Evolutionary conservation across 805 yeast species (phyloP).

Genomic region (Sugiyamaella americana): DNA sequence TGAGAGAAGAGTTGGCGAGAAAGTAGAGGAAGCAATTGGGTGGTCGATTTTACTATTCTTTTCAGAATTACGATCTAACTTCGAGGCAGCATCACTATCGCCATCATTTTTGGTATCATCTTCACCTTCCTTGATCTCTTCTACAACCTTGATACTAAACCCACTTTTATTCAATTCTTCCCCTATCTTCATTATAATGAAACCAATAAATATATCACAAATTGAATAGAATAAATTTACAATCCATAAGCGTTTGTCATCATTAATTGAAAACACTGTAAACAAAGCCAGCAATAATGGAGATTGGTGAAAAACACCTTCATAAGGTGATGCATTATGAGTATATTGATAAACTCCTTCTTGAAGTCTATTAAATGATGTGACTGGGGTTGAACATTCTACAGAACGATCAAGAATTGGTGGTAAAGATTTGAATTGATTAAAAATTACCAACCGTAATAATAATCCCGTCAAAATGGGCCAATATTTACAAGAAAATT

Average conservation of each 20-base stretch:
- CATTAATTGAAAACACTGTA: slow-evolving; percentile 30
- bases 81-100: neutral
- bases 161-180: neutral
- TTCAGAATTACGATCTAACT: neutral
- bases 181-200: slow-evolving; percentile 35
- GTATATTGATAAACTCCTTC: slow-evolving; percentile 63
- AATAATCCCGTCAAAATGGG: neutral
- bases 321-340: slow-evolving; percentile 58
- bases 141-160: neutral
- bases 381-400: slow-evolving; percentile 65
- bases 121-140: neutral
- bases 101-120: neutral
- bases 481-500: too few species aligned
- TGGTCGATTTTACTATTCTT: neutral
- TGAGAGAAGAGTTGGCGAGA: slow-evolving; percentile 43
- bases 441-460: slow-evolving; percentile 20
- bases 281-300: slow-evolving; percentile 60
- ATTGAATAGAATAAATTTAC: slow-evolving; percentile 46
- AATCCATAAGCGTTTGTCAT: slow-evolving; percentile 12
- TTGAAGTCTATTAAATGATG: slow-evolving; percentile 53
- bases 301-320: slow-evolving; percentile 79
- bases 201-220: slow-evolving; percentile 55
- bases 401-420: slow-evolving; percentile 43
- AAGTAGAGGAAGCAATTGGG: neutral
- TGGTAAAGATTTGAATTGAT: slow-evolving; percentile 24